Evolutionary conservation across 2,329 filamentous ascomycete genomes (phyloP), one percentile per base, ranked within the genome.

Genomic region (Rhinocladiella mackenziei): DNA sequence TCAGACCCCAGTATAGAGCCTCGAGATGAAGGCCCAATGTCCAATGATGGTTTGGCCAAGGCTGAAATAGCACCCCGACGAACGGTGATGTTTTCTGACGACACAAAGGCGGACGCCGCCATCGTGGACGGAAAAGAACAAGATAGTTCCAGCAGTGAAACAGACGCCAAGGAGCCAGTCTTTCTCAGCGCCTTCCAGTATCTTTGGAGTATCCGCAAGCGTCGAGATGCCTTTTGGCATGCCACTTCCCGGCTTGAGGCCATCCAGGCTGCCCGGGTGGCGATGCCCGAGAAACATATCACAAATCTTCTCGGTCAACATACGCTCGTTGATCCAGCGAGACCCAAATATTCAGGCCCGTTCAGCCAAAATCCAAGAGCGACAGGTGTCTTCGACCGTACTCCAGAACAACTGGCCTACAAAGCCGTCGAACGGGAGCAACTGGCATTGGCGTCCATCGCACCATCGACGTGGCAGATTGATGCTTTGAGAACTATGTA

Each of bases 151-250:
- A 15, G 35, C 57, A 67, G 75, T 43, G 69, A 74, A 65, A 65
- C 81, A 60, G 45, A 50, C 20, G 17, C 29, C 2, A 53, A 50
- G n/a, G 86, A 92, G 59, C 83, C 84, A 3, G 85, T 89, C 4
- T 96, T 95, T 28, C 66, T 91, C 89, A 68, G 83, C 86, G 88
- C 88, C 7, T 96, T 95, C 63, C 81, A 88, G 56, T 81, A 84
- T 60, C 77, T 86, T 55, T 70, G 82, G 33, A 76, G 85, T 46
- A 78, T 78, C 22, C 80, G 79, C 10, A 80, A 78, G 44, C 72
- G 74, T 40, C 71, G 74, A 13, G 92, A 97, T 64, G 81, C 83
- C 7, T 95, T 95, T 61, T 77, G 94, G 42, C 86, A 94, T 64
- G 84, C 87, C 30, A 80, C 87, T 44, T 78, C 86, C 17, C 84